Conservation (phyloP, 2,329 filamentous ascomycete species). For the Thermomyces lanuginosus region DNA sequence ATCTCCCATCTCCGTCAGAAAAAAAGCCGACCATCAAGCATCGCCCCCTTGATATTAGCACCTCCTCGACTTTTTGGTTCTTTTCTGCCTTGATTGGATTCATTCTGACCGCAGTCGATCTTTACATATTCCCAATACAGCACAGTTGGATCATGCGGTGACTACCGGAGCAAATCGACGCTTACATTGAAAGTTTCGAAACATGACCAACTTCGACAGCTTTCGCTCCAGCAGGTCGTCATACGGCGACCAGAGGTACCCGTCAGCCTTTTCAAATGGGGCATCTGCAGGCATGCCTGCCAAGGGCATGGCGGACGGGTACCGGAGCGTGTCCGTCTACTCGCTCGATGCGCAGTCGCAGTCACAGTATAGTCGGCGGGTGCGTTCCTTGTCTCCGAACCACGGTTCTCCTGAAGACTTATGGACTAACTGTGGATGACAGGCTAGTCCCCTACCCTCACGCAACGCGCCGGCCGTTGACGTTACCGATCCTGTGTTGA, state of each 20-base stretch:
- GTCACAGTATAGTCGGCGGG: slow-evolving; percentile 41
- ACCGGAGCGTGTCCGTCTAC: slow-evolving; percentile 39
- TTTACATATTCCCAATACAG: slow-evolving; percentile 3
- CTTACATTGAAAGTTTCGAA: too few species aligned
- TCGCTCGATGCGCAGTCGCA: slow-evolving; percentile 39
- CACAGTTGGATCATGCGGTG: too few species aligned
- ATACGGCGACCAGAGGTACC: slow-evolving; percentile 25
- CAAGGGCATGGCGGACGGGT: slow-evolving; percentile 42
- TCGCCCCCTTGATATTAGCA: too few species aligned
- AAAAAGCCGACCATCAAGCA: too few species aligned
- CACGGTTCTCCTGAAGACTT: neutral
- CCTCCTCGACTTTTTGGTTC: too few species aligned
- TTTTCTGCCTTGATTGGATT: neutral
- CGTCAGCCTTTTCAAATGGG: slow-evolving; percentile 19
- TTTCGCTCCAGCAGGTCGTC: slow-evolving; percentile 25
- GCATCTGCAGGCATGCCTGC: slow-evolving; percentile 14
- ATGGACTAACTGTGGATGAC: slow-evolving; percentile 9
- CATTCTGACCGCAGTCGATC: slow-evolving; percentile 6
- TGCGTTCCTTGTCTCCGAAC: neutral
- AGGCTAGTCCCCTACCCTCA: slow-evolving; percentile 37
- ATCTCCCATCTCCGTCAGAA: too few species aligned
- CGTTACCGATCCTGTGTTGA: slow-evolving; percentile 48
- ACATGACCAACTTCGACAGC: slow-evolving; percentile 21
- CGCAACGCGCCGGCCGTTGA: slow-evolving; percentile 25
- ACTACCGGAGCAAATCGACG: too few species aligned